Evolutionary conservation across 2,329 filamentous ascomycete species (phyloP).

Genomic region (Fusarium devonianum): DNA sequence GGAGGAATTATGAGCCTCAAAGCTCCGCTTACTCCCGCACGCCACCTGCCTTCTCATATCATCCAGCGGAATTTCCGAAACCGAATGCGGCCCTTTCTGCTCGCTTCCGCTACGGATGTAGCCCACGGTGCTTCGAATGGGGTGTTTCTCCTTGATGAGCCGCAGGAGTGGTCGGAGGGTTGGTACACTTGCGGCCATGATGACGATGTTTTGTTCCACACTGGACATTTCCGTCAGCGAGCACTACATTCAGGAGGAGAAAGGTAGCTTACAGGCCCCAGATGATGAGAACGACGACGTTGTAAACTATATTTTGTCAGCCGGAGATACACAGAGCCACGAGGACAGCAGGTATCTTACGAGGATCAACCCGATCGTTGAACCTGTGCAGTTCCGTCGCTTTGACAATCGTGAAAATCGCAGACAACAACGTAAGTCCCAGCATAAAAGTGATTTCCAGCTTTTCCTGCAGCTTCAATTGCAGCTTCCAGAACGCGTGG

Average conservation of each 20-base stretch:
- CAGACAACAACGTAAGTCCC: constrained; percentile 10
- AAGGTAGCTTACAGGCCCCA: constrained; percentile 14
- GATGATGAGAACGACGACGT: constrained; percentile 7
- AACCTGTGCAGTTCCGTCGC: constrained; percentile 7
- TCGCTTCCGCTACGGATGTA: constrained; percentile 1
- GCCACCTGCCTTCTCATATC: neutral
- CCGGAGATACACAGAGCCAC: neutral
- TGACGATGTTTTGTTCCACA: constrained; percentile 22
- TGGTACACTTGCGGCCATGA: constrained; percentile 16
- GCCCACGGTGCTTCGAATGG: neutral
- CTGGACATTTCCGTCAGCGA: neutral
- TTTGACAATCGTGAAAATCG: constrained; percentile 15
- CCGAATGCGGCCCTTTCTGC: neutral
- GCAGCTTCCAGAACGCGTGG: constrained; percentile 17
- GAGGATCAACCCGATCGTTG: constrained; percentile 1
- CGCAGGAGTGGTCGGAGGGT: constrained; percentile 14
- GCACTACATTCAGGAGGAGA: too few relatives aligned
- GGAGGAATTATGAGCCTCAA: neutral
- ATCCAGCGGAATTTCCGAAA: constrained; percentile 5
- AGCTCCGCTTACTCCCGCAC: neutral
- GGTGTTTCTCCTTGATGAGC: neutral
- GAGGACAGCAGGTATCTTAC: neutral
- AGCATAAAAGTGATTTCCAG: constrained; percentile 21
- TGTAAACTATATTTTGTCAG: constrained; percentile 6
- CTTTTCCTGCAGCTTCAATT: constrained; percentile 15